These are phyloP conservation scores for Mangifera indica DNA, from an alignment of 345 rosid genomes.

Conservation along the genomic window DNA sequence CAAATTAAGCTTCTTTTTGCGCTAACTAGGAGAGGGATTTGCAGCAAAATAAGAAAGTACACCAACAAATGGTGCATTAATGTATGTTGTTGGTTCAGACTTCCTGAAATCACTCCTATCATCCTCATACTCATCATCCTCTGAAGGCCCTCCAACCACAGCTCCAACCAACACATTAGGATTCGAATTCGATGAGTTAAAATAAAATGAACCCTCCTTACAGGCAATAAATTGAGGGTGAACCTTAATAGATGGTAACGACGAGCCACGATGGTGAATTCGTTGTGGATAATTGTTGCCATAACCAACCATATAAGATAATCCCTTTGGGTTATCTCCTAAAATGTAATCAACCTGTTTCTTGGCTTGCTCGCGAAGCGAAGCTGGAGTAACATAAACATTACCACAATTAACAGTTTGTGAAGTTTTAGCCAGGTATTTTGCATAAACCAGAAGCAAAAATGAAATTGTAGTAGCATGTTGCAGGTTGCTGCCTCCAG, in stretches of 20 bases:
- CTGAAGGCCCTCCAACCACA: conserved; percentile 82
- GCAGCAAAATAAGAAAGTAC: conserved; percentile 89
- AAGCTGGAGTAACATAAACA: conserved; percentile 40
- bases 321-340: conserved; percentile 82
- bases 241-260: conserved; percentile 65
- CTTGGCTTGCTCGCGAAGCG: conserved; percentile 78
- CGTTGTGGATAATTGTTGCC: conserved; percentile 64
- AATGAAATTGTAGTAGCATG: conserved; percentile 88
- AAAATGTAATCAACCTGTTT: conserved; percentile 84
- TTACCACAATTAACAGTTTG: conserved; percentile 68
- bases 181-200: conserved; percentile 64
- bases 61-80: conserved; percentile 95
- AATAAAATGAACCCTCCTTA: conserved; percentile 73
- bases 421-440: conserved; percentile 61
- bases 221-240: conserved; percentile 63
- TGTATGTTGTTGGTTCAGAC: conserved; percentile 93
- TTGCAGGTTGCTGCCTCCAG: conserved; percentile 95
- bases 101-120: conserved; percentile 66
- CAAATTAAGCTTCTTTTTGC: background rate
- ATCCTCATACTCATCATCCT: conserved; percentile 69
- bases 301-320: conserved; percentile 94
- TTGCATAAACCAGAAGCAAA: conserved; percentile 80
- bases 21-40: conserved; percentile 49
- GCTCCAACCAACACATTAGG: conserved; percentile 78
- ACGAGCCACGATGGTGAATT: conserved; percentile 93